Base-by-base conservation (phyloP, 2,329 filamentous ascomycete species). In the Colletotrichum spinosum region DNA sequence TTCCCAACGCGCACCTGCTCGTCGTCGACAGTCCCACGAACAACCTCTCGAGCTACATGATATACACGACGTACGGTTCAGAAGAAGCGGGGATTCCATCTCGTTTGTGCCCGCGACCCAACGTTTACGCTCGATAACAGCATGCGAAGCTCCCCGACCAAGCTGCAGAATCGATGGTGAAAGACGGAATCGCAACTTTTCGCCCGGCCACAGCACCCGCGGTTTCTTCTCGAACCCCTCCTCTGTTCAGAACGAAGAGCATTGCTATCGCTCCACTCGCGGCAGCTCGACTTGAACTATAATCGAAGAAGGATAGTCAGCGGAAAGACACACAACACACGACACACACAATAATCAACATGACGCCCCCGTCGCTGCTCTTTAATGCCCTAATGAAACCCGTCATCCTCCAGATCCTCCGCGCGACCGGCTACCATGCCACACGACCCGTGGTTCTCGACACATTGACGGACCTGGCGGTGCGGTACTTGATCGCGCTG, bases 361-460 rank as follows among this genome's bases (percentile, higher is more conserved):
- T 85, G 83, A 79, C 78, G 67, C 79, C 73, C 38, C 81, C 80
- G 4, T 77, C 80, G 9, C 77, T 82, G n/a, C 77, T 86, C 61
- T 86, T 83, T 80, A 90, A 93, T 78, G 90, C 92, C 67, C 90
- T 97, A 69, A 85, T 98, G 62, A 93, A 94, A 46, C 95, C 95
- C 2, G 90, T 90, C 52, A 88, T 97, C 67, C 88, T 98, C 63
- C 94, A 97, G 79, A 95, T 97, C 72, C 88, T 98, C 55, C 93
- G 95, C 74, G 93, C 94, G 37, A 91, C 93, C 33, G 95, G 95
- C 75, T 98, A 97, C 80, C 92, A 97, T 76, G 86, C 90, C 46
- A 92, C 93, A 55, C 89, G 89, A 59, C 90, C 93, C 2, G 90
- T 91, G 4, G 94, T 97, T 7, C 84, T 97, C 62, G 94, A 98